Evolutionary conservation across 163 green algal genomes (phyloP), one percentile per base, ranked within the genome.

Genomic region (Scenedesmus sp.): DNA sequence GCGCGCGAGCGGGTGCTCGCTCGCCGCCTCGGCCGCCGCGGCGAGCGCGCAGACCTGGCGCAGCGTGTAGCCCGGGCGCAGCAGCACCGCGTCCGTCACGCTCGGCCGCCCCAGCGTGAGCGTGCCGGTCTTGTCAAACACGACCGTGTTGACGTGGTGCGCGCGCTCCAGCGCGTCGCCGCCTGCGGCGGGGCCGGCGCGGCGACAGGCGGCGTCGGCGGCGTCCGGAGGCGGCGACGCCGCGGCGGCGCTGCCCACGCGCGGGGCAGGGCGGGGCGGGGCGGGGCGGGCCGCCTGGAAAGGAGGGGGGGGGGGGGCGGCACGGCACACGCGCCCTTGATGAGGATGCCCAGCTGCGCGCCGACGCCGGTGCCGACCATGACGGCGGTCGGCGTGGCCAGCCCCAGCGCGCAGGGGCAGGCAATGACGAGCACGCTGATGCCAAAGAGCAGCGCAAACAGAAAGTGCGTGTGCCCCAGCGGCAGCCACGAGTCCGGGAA

Each of bases 61-160:
- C 62, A 74, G 18, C 18, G 26, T 60, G 60, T 72, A 80, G 11
- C 63, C 45, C 28, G 29, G 50, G 50, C 60, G 51, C 28, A 81
- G 67, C 36, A 81, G 2, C 39, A 29, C 50, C n/a, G 50, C 24
- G 34, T 72, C 77, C 26, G 36, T 72, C 26, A 79, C 66, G 39
- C 78, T 31, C 18, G 93, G 94, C 11, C 70, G 85, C 36, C 96
- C 96, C 0, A 63, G 67, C 0, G 96, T 99, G 24, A 99, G 85
- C 1, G 95, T 99, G 70, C 96, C 96, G 2, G 96, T 99, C 87
- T 99, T 99, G 91, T 99, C 96, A 90, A 99, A 99, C 3, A 97
- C 84, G 13, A 99, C 89, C 7, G 84, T 86, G 53, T 89, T 63
- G 20, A 98, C 86, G 9, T 94, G 87, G 73, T 88, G 72, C 10